These are phyloP conservation scores for Calonectria leucothoes DNA, from an alignment of 2,329 filamentous ascomycete species.

Conservation along the genomic window DNA sequence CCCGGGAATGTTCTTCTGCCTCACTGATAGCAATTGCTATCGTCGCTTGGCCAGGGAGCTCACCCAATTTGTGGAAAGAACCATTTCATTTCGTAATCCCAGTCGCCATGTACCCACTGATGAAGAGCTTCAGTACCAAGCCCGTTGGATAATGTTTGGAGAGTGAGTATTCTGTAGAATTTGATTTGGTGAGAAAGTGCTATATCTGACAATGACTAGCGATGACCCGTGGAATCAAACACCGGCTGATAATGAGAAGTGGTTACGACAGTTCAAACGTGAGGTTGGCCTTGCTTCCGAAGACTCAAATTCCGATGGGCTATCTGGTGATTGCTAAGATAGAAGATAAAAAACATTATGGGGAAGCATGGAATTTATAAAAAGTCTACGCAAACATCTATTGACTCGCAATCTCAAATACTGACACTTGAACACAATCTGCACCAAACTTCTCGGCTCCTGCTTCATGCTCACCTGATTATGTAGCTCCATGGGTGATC, in stretches of 20 bases:
- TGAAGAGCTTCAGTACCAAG: conserved; percentile 47
- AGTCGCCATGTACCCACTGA: conserved; percentile 45
- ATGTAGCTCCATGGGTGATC: conserved; percentile 88
- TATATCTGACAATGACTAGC: neutral
- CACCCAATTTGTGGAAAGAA: conserved; percentile 32
- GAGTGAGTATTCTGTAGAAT: conserved; percentile 29
- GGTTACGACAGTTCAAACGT: conserved; percentile 37
- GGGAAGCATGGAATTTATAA: neutral
- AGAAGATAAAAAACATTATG: neutral
- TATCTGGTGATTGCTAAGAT: no score
- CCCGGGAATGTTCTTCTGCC: conserved; percentile 2
- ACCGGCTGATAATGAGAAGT: conserved; percentile 47
- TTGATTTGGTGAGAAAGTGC: neutral
- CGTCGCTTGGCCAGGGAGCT: conserved; percentile 30
- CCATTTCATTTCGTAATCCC: conserved; percentile 43
- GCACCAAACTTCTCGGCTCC: neutral
- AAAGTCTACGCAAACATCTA: neutral
- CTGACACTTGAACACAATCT: neutral
- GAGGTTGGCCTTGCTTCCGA: conserved; percentile 7
- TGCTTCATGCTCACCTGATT: neutral
- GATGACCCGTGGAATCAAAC: conserved; percentile 56
- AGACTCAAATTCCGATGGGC: neutral
- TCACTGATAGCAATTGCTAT: conserved; percentile 37
- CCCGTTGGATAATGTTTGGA: conserved; percentile 44
- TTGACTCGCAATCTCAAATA: neutral